Base-by-base conservation (phyloP, 1,284 basidiomycete genomes). In the Austroboletus niveus region DNA sequence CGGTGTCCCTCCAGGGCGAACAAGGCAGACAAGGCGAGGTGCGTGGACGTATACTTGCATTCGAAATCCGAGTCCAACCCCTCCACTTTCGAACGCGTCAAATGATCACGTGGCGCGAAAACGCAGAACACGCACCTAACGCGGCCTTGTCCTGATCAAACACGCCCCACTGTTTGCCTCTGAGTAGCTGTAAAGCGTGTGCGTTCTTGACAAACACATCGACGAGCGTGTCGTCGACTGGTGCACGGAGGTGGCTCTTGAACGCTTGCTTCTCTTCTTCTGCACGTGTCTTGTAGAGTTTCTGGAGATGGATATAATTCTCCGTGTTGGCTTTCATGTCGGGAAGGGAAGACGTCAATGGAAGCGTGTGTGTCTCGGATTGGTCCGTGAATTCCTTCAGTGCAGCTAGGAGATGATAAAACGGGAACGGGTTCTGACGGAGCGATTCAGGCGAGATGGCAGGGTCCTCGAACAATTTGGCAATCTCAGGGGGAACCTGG, bases 291-390 rank as follows among this genome's bases (percentile, higher is more conserved):
- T 87, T 87, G 73, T 94, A 96, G 53, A 94, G 64, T 30, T 75
- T 81, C 65, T 94, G 92, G 24, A 96, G 74, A 34, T 81, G 76
- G 43, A 94, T 85, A 66, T 98, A 99, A 51, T 81, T 82, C 36
- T 75, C 69, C 0, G 95, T 97, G 59, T 89, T 89, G 5, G 95
- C 87, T 68, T 97, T 96, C 92, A 99, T 98, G 72, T 99, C 96
- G 0, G 96, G 96, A 1, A 99, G 75, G 0, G 91, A 81, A 53
- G 76, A 75, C 10, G 83, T 79, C 22, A 82, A 61, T 3, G 80
- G 80, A 12, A 80, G 71, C 0, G 72, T 74, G 54, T 76, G 63
- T n/a, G 76, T 70, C 57, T 69, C 66, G 55, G 74, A 74, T 49
- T 75, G 76, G 32, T 69, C 71, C 36, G 78, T 73, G 67, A 86